A percentile compares a stretch with the other conserved stretches of the same genome.
Evolutionary conservation across 106 monocot genomes (phyloP).

Genomic region (Xerophyta viscosa): DNA sequence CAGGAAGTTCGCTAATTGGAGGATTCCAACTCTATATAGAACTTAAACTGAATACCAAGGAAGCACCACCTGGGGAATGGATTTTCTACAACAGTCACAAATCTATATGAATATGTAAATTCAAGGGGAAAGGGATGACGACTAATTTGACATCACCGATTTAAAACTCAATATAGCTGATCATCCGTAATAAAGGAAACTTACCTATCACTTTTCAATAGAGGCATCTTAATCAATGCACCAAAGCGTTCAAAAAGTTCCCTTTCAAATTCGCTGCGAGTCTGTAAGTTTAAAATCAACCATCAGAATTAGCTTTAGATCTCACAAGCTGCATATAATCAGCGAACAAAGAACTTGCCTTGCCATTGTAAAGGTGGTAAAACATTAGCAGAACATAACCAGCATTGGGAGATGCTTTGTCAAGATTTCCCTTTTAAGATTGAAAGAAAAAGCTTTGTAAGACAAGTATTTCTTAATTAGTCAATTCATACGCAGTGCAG

Average conservation of each 20-base stretch:
- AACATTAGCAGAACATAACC: slow-evolving; percentile 98
- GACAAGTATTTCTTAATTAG: background rate
- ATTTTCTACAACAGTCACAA: too few relatives aligned
- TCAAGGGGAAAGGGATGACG: too few relatives aligned
- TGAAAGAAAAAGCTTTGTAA: slow-evolving; percentile 1
- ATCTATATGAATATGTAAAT: too few relatives aligned
- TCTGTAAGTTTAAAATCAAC: slow-evolving; percentile 60
- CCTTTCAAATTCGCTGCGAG: slow-evolving; percentile 77
- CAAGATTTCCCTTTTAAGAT: slow-evolving; percentile 72
- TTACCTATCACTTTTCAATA: slow-evolving; percentile 84
- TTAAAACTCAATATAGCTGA: too few relatives aligned
- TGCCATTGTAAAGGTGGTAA: slow-evolving; percentile 92
- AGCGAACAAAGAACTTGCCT: slow-evolving; percentile 35
- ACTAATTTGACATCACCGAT: too few relatives aligned
- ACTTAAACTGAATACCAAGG: too few relatives aligned
- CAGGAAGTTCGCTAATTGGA: too few relatives aligned
- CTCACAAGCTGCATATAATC: too few relatives aligned
- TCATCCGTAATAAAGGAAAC: background rate
- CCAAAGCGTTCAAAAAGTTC: slow-evolving; percentile 84
- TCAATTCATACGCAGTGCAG: too few relatives aligned
- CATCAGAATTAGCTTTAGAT: too few relatives aligned
- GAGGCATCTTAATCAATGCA: slow-evolving; percentile 83
- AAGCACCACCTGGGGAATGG: too few relatives aligned
- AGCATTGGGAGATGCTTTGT: slow-evolving; percentile 78
- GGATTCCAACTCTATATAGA: too few relatives aligned